Evolutionary conservation across 768 basidiomycete species (phyloP), one percentile per base, ranked within the genome.

Genomic region (Tylopilus felleus): DNA sequence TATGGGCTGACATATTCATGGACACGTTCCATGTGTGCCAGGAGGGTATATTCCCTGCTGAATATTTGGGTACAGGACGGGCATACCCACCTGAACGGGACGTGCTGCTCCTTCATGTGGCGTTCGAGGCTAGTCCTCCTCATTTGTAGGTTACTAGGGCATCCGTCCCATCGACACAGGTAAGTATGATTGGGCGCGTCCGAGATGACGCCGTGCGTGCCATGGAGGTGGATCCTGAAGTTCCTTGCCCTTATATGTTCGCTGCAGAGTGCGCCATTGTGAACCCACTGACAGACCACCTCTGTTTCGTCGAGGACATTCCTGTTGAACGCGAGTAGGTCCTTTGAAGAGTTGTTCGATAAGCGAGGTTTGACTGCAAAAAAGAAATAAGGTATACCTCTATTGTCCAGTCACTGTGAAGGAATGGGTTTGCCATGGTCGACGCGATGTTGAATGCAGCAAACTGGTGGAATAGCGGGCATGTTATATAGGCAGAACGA

Each of bases 21-120:
- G 29, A 4, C 0, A 16, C 41, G 44, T 13, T 12, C 12, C 13
- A 56, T 25, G 49, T 64, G 62, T 0, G 28, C n/a, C 17, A 1
- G 1, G 28, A 58, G 28, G 0, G 54, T 52, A 0, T 5, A 0
- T 1, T 57, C 51, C 51, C 60, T 59, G 13, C 59, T 48, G 38
- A 59, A 59, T 3, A 31, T 35, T 0, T 9, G 5, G 2, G 0
- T 0, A n/a, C 61, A 63, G 1, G 0, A 0, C 0, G 51, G 55
- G 9, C 63, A 64, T 0, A 51, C 43, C 63, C 63, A 65, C 12
- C 6, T 36, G 16, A 36, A 36, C 16, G 3, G 4, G 10, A 62
- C 12, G 21, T 64, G 63, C 2, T 47, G 52, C 2, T 65, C 63
- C 0, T 16, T 42, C 4, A 47, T 1, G 12, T 64, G 63, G 0